phyloP scores from a whole-genome alignment of 352 stramenopile species.

The Pythium vanterpoolii region DNA sequence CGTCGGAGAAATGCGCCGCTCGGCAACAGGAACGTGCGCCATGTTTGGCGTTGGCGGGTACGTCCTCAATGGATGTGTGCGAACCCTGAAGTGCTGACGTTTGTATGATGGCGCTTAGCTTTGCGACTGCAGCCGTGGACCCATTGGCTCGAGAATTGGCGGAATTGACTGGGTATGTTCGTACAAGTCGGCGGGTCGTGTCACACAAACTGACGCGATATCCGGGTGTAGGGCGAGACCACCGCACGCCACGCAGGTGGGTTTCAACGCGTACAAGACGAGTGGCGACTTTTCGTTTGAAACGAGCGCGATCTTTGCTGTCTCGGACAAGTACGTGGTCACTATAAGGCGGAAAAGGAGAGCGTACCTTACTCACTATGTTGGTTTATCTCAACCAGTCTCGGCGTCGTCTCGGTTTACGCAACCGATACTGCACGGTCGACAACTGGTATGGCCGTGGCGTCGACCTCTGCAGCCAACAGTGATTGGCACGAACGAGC shows the following conservation, averaged over 20 bases:
- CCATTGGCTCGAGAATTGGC: not conserved
- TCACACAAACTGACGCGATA: not conserved
- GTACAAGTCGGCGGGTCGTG: too few relatives aligned
- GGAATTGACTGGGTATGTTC: slow-evolving; percentile 8
- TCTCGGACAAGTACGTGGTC: slow-evolving; percentile 67
- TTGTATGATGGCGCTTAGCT: slow-evolving; percentile 1
- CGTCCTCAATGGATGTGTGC: not conserved
- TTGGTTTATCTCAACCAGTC: slow-evolving; percentile 16
- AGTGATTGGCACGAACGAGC: slow-evolving; percentile 12
- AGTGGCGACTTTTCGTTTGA: slow-evolving; percentile 70
- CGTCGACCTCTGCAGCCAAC: not conserved
- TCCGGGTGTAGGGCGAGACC: slow-evolving; percentile 2
- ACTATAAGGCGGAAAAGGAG: too few relatives aligned
- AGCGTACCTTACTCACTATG: not conserved
- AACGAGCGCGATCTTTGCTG: slow-evolving; percentile 42
- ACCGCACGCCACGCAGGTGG: slow-evolving; percentile 14
- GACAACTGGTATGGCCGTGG: slow-evolving; percentile 10
- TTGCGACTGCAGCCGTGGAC: slow-evolving; percentile 14
- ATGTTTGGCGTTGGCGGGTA: slow-evolving; percentile 71
- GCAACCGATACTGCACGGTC: slow-evolving; percentile 4
- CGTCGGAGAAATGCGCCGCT: slow-evolving; percentile 59
- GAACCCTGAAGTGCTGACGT: not conserved
- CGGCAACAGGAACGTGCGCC: slow-evolving; percentile 37
- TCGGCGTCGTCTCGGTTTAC: slow-evolving; percentile 59
- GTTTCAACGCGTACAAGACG: slow-evolving; percentile 53